Conservation (phyloP, 345 rosid species). For the Rhodamnia argentea region DNA sequence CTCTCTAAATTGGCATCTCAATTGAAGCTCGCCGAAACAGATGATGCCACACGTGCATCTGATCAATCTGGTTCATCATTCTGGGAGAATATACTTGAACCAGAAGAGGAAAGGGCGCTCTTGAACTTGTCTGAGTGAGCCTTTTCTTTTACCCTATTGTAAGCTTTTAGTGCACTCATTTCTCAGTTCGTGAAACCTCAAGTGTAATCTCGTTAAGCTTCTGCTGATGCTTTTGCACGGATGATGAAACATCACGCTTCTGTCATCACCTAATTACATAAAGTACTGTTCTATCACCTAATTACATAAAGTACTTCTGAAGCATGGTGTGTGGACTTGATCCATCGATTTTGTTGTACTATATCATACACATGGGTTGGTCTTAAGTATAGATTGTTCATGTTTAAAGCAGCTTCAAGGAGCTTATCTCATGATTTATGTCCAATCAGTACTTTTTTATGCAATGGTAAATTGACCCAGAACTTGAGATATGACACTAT, state of each 20-base stretch:
- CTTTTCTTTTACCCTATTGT: background rate
- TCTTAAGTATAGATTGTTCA: background rate
- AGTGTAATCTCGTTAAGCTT: background rate
- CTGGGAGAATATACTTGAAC: constrained; percentile 61
- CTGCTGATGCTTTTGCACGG: background rate
- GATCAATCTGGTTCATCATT: constrained; percentile 42
- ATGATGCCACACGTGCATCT: constrained; percentile 15
- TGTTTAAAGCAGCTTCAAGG: background rate
- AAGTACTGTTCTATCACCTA: background rate
- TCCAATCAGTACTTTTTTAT: background rate
- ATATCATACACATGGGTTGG: background rate
- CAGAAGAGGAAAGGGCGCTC: constrained; percentile 75
- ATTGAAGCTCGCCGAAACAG: constrained; percentile 41
- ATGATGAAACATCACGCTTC: background rate
- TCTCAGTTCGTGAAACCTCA: background rate
- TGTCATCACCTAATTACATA: background rate
- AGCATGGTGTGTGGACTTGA: background rate
- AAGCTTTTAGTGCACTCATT: background rate
- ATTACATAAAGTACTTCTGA: background rate
- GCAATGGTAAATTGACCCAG: background rate
- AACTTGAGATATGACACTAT: background rate
- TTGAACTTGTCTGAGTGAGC: constrained; percentile 48
- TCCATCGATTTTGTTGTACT: background rate
- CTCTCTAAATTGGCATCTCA: constrained; percentile 79
- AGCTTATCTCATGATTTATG: background rate